Base-by-base conservation (phyloP, 2,329 filamentous ascomycete species). In the Chaetomiaceae sp. region DNA sequence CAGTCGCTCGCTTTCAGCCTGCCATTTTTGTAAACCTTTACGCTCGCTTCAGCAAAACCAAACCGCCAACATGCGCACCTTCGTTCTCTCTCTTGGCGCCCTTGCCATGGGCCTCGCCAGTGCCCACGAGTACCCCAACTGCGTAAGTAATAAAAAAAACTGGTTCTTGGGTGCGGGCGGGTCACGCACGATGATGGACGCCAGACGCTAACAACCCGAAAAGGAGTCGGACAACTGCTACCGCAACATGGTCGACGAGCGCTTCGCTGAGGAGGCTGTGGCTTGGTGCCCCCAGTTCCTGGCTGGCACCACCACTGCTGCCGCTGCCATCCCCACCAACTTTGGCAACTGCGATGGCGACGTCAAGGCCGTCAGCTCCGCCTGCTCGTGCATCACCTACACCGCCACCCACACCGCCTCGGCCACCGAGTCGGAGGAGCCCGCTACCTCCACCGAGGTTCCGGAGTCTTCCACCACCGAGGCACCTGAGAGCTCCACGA, bases 351-450 rank as follows among this genome's bases (percentile, higher is more conserved):
- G 63, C 53, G 54, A 50, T 11, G 48, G 47, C 23, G 37, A 57
- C 36, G 54, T 60, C 41, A 18, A 38, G 29, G 52, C 50, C 8
- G 59, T 65, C 29, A 63, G 61, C 61, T 64, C 62, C 6, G 64
- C 62, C 47, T 65, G 64, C 61, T 64, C 64, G 29, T 65, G 64
- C 57, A 58, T 65, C 57, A 62, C 61, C 27, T 63, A 63, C 55
- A 45, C 33, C 6, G 46, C 43, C 38, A 18, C 46, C 16, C 18
- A 38, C 20, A 48, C 53, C 14, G 36, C 14, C 29, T 2, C 14
- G 27, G 3, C 27, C 27, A 5, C 10, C 41, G n/a, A 32, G n/a
- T 20, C n/a, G n/a, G n/a, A n/a, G n/a, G n/a, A n/a, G n/a, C n/a
- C n/a, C n/a, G 6, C 44, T 11, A 34, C 30, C 33, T 16, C 42